These are phyloP conservation scores for Globisporangium spiculum DNA, from an alignment of 352 stramenopile genomes.

Conservation along the genomic window DNA sequence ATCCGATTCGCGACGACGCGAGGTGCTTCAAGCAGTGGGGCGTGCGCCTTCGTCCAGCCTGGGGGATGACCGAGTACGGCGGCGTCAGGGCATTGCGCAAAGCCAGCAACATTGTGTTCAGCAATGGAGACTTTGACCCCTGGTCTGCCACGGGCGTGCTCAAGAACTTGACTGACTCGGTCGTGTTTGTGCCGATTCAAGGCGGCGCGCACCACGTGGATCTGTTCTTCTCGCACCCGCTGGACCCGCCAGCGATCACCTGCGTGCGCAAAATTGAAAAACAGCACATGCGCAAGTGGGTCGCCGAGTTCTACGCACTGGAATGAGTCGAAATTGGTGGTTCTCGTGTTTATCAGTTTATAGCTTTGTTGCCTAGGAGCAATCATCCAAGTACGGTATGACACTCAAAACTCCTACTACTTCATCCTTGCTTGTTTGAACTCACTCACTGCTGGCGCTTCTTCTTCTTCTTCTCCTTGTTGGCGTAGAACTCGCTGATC, in stretches of 20 bases:
- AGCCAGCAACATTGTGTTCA: conserved; percentile 93
- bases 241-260: conserved; percentile 73
- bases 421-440: too few relatives aligned
- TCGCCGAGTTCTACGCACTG: conserved; percentile 41
- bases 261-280: conserved; percentile 67
- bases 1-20: conserved; percentile 55
- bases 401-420: too few relatives aligned
- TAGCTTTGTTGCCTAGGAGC: too few relatives aligned
- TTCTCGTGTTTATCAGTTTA: too few relatives aligned
- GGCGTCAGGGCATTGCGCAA: conserved; percentile 51
- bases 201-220: conserved; percentile 87
- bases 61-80: conserved; percentile 68
- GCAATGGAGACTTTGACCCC: conserved; percentile 92
- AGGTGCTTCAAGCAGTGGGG: conserved; percentile 62
- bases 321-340: neutral
- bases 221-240: conserved; percentile 87
- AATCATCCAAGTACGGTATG: too few relatives aligned
- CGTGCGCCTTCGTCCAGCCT: conserved; percentile 55
- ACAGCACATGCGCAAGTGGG: conserved; percentile 80
- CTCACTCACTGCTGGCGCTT: too few relatives aligned
- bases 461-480: neutral
- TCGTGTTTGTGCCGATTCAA: conserved; percentile 69
- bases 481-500: conserved; percentile 34
- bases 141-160: conserved; percentile 90
- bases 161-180: conserved; percentile 56